Conservation (phyloP, 78 protist genomes). For the Creolimax fragrantissima region DNA sequence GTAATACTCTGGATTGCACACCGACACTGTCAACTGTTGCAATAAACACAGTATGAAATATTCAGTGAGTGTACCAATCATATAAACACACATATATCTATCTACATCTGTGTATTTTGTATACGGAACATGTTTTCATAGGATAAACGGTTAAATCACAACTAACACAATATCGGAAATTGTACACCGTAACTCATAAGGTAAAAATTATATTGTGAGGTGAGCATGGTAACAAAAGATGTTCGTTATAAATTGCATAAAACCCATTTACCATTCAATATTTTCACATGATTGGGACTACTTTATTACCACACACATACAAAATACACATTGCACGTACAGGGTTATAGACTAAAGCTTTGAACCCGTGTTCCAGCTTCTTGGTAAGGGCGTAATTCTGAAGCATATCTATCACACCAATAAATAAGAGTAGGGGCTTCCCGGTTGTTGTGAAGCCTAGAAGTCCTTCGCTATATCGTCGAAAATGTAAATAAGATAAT, state of each 20-base stretch:
- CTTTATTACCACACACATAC: too few species aligned
- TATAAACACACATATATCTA: neutral
- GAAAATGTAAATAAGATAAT: slow-evolving; percentile 33
- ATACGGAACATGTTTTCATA: too few species aligned
- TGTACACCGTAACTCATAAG: too few species aligned
- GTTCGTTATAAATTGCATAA: too few species aligned
- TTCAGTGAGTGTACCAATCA: neutral
- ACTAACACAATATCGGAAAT: too few species aligned
- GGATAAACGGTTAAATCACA: too few species aligned
- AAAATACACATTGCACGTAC: too few species aligned
- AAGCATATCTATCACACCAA: slow-evolving; percentile 75
- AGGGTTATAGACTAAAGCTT: slow-evolving; percentile 30
- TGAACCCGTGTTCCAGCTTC: slow-evolving; percentile 63
- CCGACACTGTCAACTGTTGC: slow-evolving; percentile 18
- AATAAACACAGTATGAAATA: neutral
- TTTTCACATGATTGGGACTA: too few species aligned
- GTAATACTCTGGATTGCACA: slow-evolving; percentile 10
- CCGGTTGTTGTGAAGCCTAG: slow-evolving; percentile 37
- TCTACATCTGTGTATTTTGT: too few species aligned
- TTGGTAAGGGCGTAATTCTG: slow-evolving; percentile 60
- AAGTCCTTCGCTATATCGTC: slow-evolving; percentile 56
- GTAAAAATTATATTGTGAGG: too few species aligned
- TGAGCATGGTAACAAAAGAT: too few species aligned
- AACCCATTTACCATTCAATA: too few species aligned
- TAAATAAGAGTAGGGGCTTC: slow-evolving; percentile 28